Evolutionary conservation across 495 filamentous ascomycete genomes (phyloP).

Genomic region (Neurospora sp.): DNA sequence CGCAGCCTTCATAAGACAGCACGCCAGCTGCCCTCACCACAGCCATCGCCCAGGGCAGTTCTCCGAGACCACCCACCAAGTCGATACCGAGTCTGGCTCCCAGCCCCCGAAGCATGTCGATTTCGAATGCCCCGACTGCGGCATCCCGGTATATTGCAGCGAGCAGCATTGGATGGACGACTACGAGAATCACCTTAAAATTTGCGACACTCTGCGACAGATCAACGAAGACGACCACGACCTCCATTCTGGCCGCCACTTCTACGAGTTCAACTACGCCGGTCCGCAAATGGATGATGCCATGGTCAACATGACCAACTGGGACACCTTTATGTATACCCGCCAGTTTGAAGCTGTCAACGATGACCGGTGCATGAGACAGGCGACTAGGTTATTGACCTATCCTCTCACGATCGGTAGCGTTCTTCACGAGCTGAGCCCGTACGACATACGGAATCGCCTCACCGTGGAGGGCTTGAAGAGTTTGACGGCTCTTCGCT

Average conservation of each 20-base stretch:
- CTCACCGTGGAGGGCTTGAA: slow-evolving; percentile 82
- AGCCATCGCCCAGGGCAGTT: slow-evolving; percentile 61
- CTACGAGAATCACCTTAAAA: slow-evolving; percentile 81
- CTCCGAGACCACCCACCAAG: slow-evolving; percentile 37
- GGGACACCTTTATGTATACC: slow-evolving; percentile 92
- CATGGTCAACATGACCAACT: slow-evolving; percentile 93
- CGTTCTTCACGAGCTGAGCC: slow-evolving; percentile 85
- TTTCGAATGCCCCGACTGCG: slow-evolving; percentile 95
- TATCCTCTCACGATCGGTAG: slow-evolving; percentile 89
- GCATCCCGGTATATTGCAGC: slow-evolving; percentile 85
- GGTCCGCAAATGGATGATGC: slow-evolving; percentile 82
- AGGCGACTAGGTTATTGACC: slow-evolving; percentile 84
- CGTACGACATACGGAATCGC: slow-evolving; percentile 69
- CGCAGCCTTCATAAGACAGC: slow-evolving; percentile 78
- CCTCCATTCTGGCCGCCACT: slow-evolving; percentile 76
- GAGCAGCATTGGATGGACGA: slow-evolving; percentile 92
- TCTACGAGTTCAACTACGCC: slow-evolving; percentile 89
- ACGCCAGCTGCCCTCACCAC: slow-evolving; percentile 86
- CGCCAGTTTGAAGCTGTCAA: slow-evolving; percentile 84
- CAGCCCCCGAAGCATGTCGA: slow-evolving; percentile 65
- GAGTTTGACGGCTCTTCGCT: slow-evolving; percentile 81
- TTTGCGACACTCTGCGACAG: slow-evolving; percentile 82
- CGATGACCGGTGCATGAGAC: slow-evolving; percentile 72
- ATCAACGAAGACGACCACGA: slow-evolving; percentile 99
- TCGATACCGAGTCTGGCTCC: slow-evolving; percentile 26